Conservation (phyloP, 192 early-diverging fungal species). For the Backusella psychrophila region DNA sequence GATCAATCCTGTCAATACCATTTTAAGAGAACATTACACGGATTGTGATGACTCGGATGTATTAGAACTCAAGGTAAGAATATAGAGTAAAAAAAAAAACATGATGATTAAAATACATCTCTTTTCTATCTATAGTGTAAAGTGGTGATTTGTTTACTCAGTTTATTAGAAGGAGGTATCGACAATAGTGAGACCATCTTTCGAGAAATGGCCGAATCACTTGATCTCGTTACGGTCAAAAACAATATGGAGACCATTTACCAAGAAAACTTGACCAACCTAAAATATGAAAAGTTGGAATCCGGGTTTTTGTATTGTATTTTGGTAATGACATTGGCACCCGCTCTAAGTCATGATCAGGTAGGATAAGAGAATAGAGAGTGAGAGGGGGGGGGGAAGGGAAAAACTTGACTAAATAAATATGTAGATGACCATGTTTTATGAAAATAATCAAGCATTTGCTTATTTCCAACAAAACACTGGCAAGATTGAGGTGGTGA, state of each 20-base stretch:
- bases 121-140: slow-evolving; percentile 14
- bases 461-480: slow-evolving; percentile 23
- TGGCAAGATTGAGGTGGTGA: slow-evolving; percentile 25
- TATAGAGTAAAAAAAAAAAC: not conserved
- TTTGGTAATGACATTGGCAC: slow-evolving; percentile 19
- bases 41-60: slow-evolving; percentile 13
- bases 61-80: slow-evolving; percentile 21
- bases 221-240: slow-evolving; percentile 17
- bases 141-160: slow-evolving; percentile 24
- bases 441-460: slow-evolving; percentile 12
- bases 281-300: slow-evolving; percentile 20
- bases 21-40: slow-evolving; percentile 13
- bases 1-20: slow-evolving; percentile 23
- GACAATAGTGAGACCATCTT: slow-evolving; percentile 27
- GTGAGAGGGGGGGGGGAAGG: no score
- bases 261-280: not conserved
- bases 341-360: slow-evolving; percentile 13
- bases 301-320: slow-evolving; percentile 26
- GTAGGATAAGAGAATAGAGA: not conserved
- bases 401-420: no score
- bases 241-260: slow-evolving; percentile 22
- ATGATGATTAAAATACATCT: not conserved
- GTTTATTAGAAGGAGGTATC: slow-evolving; percentile 23
- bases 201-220: slow-evolving; percentile 14
- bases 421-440: not conserved